These are phyloP conservation scores for Fraxinus pennsylvanica DNA, from an alignment of 257 asterid species.

Conservation along the genomic window DNA sequence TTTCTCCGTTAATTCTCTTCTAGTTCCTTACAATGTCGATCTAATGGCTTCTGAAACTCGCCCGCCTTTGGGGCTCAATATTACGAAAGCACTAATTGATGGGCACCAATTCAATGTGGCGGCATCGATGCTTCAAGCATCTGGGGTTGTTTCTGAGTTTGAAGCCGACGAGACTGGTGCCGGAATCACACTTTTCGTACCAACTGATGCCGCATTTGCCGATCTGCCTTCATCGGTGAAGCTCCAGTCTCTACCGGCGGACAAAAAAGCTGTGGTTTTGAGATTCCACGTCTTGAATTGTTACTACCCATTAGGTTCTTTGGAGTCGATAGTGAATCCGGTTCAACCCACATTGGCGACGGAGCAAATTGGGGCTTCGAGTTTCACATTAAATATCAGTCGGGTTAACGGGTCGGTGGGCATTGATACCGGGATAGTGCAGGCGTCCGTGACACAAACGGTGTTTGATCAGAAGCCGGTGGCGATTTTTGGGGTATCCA, in stretches of 20 bases:
- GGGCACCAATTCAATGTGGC: conserved; percentile 87
- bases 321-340: conserved; percentile 80
- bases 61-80: conserved; percentile 77
- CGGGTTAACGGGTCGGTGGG: conserved; percentile 72
- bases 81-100: conserved; percentile 68
- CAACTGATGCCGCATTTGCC: conserved; percentile 79
- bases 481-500: conserved; percentile 79
- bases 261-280: conserved; percentile 62
- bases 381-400: conserved; percentile 70
- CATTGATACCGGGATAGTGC: conserved; percentile 71
- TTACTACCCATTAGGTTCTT: conserved; percentile 76
- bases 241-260: conserved; percentile 78
- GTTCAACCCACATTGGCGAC: conserved; percentile 88
- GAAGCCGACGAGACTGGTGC: conserved; percentile 81
- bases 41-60: conserved; percentile 84
- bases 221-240: conserved; percentile 58
- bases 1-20: conserved; percentile 48
- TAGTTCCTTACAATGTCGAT: conserved; percentile 59
- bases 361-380: conserved; percentile 74
- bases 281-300: conserved; percentile 82
- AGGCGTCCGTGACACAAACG: conserved; percentile 79
- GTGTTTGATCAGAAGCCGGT: conserved; percentile 92
- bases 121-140: conserved; percentile 78
- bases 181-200: conserved; percentile 78
- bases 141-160: conserved; percentile 79